Base-by-base conservation (phyloP, 139 green algal genomes). In the Coccomyxa sp. region DNA sequence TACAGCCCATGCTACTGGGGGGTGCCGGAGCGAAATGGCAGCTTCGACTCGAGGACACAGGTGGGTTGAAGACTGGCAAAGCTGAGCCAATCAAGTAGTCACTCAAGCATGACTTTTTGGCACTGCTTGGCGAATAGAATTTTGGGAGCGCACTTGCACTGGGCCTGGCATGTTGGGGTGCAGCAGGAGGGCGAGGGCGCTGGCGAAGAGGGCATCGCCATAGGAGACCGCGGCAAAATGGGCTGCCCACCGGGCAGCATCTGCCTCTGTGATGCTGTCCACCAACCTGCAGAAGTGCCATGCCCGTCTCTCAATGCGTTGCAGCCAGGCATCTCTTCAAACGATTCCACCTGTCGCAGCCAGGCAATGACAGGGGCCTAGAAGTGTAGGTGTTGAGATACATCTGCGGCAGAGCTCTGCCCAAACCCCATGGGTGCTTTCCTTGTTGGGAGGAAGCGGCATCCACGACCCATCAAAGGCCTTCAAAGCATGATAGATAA, bases 181-280 rank as follows among this genome's bases (percentile, higher is more conserved):
- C 83, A 93, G 86, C 84, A 90, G 84, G 59, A 87, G 31, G n/a
- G 84, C 90, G 82, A 91, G 76, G 45, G 86, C 84, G 13, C 77
- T 81, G 25, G 75, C 87, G 58, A 91, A 89, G 83, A 94, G 80
- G 10, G 83, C 81, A 79, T 94, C 90, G 3, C 90, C 91, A 58
- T 89, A 90, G 27, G 84, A 91, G n/a, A 71, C 76, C 12, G 87
- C 80, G 0, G 84, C 79, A 78, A 92, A 90, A 27, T 84, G 79
- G 63, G 84, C 45, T 1, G 83, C 82, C 57, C 93, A 84, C 27
- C 81, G 77, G 31, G 88, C 84, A 0, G 86, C 80, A 45, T 85
- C 85, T 76, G 66, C 81, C 59, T 63, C 77, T 76, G 12, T 38
- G 27, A 82, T 57, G 16, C 60, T 28, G 38, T 7, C 38, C 38